Evolutionary conservation across 2,329 filamentous ascomycete genomes (phyloP), one percentile per base, ranked within the genome.

Genomic region (Aspergillus phoenicis): DNA sequence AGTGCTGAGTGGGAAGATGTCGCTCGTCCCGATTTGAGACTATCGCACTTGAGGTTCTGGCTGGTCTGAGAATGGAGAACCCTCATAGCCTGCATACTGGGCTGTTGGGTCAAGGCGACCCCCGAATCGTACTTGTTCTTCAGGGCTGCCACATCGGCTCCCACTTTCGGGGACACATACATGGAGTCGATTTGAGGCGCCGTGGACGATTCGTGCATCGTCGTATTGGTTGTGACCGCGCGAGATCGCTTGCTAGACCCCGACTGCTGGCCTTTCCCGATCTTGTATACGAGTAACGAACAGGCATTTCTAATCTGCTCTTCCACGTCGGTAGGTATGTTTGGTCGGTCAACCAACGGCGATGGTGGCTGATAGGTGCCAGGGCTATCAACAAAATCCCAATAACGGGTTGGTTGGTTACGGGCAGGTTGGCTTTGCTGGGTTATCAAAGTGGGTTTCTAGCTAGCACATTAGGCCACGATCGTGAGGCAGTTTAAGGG

Each of bases 261-360:
- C 8, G 60, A 51, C 13, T 59, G 57, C 26, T 65, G 55, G 6
- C 66, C 70, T 55, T 66, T 69, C 45, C 73, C 71, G 60, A 73
- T 72, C 52, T 71, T 70, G 54, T 68, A 69, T 15, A 64, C 59
- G 24, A 71, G 73, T 54, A 72, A 66, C 22, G 68, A 68, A 58
- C 77, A 79, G 15, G 76, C 65, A 52, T 73, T 67, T 60, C 72
- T 71, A 36, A 79, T 60, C 48, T 78, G 68, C 2, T 64, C 69
- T 57, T 78, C 76, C 4, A 77, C 52, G 22, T 74, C 69, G 6
- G 69, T 67, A 2, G 69, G 63, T 13, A 80, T 67, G 2, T 69
- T 57, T 61, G 73, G 76, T 24, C 77, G 72, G 11, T 72, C 65
- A 20, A 78, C 71, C 22, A 77, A 59, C 4, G 74, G 70, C 2